Percentiles rank a stretch among this genome's conserved stretches.
Conservation (phyloP, 176 grass and related monocot genomes). For the Typha latifolia region DNA sequence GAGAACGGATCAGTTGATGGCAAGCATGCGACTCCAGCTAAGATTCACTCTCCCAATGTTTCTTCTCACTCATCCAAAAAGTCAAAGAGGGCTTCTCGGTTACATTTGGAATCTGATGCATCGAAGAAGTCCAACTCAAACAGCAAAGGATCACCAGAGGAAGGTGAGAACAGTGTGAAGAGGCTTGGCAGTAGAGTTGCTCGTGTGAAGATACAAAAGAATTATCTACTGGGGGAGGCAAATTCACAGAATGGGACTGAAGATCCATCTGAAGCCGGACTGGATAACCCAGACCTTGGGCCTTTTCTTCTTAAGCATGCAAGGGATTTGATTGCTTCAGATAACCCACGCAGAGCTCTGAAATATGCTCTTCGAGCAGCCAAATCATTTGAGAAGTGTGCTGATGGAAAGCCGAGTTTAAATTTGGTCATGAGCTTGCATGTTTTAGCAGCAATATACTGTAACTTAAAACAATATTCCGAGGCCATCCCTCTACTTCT, state of each 20-base stretch:
- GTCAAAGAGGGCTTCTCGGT: conserved; percentile 39
- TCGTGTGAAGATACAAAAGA: conserved; percentile 27
- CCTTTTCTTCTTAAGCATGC: conserved; percentile 97
- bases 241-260: conserved; percentile 41
- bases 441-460: conserved; percentile 88
- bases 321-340: conserved; percentile 79
- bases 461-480: conserved; percentile 50
- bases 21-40: conserved; percentile 31
- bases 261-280: conserved; percentile 34
- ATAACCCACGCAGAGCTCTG: conserved; percentile 64
- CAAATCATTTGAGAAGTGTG: conserved; percentile 89
- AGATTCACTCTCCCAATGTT: conserved; percentile 26
- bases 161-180: conserved; percentile 43
- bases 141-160: conserved; percentile 39
- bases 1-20: conserved; percentile 16
- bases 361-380: conserved; percentile 82
- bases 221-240: conserved; percentile 7
- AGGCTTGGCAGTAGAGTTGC: conserved; percentile 40
- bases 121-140: conserved; percentile 28
- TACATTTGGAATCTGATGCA: conserved; percentile 44
- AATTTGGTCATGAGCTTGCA: conserved; percentile 90
- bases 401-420: conserved; percentile 63
- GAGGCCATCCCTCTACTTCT: conserved; percentile 71
- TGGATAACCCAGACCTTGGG: conserved; percentile 85
- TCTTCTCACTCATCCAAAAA: conserved; percentile 55